These are phyloP conservation scores for Isochrysis galbana DNA, from an alignment of 78 protist genomes.

Conservation along the genomic window DNA sequence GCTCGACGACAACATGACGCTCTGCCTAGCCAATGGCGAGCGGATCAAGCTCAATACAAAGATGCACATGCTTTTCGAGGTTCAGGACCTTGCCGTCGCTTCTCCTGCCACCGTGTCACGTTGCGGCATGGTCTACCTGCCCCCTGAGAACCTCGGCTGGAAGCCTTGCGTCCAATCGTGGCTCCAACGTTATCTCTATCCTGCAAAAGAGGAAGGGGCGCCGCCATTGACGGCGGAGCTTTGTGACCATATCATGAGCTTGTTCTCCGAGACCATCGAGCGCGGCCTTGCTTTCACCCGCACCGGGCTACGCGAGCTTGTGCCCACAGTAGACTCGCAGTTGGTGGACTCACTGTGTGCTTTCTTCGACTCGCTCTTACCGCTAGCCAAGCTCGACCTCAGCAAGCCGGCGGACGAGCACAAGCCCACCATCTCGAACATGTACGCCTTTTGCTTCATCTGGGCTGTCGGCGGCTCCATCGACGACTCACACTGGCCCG, in stretches of 20 bases:
- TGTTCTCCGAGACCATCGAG: background rate
- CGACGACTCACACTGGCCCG: background rate
- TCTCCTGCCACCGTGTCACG: conserved; percentile 92
- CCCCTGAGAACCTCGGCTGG: conserved; percentile 65
- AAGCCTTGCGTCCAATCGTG: conserved; percentile 55
- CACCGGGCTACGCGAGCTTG: conserved; percentile 14
- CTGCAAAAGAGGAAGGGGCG: background rate
- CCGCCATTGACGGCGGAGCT: background rate
- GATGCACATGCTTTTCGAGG: conserved; percentile 78
- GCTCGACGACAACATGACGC: conserved; percentile 83
- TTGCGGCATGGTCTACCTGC: conserved; percentile 89
- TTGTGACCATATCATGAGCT: background rate
- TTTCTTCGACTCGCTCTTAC: conserved; percentile 19
- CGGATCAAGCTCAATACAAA: conserved; percentile 78
- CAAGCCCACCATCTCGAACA: background rate
- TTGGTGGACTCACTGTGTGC: conserved; percentile 21
- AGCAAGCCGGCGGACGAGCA: background rate
- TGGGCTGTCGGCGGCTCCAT: conserved; percentile 78
- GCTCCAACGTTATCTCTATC: conserved; percentile 22
- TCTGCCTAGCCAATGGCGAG: conserved; percentile 83
- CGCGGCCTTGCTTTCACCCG: background rate
- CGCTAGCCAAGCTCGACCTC: background rate
- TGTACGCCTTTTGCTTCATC: conserved; percentile 52
- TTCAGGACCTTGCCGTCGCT: conserved; percentile 81
- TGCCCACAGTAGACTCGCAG: conserved; percentile 47